Evolutionary conservation across 2,329 filamentous ascomycete species (phyloP).

Genomic region (Allantophomopsis cytisporea): DNA sequence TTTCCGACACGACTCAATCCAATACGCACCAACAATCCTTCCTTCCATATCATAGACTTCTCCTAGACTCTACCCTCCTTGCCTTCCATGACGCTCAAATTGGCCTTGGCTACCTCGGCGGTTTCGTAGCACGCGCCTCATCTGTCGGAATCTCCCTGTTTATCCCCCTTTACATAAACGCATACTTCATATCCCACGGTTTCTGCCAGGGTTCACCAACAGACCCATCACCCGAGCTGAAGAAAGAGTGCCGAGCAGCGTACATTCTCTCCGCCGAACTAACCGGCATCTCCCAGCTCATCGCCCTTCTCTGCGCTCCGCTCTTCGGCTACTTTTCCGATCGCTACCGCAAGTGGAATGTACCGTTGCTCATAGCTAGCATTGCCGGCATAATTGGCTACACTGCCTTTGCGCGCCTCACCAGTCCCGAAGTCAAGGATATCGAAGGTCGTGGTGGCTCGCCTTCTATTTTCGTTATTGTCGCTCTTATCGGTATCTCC

Average conservation of each 20-base stretch:
- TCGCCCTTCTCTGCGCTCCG: slow-evolving; percentile 75
- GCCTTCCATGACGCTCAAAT: slow-evolving; percentile 69
- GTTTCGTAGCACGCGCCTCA: slow-evolving; percentile 87
- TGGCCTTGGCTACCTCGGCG: slow-evolving; percentile 77
- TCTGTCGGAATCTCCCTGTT: slow-evolving; percentile 93
- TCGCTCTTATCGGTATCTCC: slow-evolving; percentile 72
- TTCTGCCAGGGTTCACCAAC: slow-evolving; percentile 58
- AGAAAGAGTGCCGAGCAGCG: slow-evolving; percentile 70
- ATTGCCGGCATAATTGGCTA: slow-evolving; percentile 69
- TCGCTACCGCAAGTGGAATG: slow-evolving; percentile 49
- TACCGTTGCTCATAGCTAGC: slow-evolving; percentile 61
- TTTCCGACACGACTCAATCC: slow-evolving; percentile 4
- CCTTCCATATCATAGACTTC: slow-evolving; percentile 43
- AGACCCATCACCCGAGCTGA: slow-evolving; percentile 59
- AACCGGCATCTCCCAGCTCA: slow-evolving; percentile 77
- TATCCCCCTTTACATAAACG: slow-evolving; percentile 84
- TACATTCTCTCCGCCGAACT: slow-evolving; percentile 81
- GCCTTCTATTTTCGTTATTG: slow-evolving; percentile 59
- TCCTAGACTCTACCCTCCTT: slow-evolving; percentile 50
- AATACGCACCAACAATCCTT: slow-evolving; percentile 11
- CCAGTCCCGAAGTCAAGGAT: slow-evolving; percentile 60
- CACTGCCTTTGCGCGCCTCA: slow-evolving; percentile 57
- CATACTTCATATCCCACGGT: slow-evolving; percentile 72
- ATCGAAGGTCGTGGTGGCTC: slow-evolving; percentile 52
- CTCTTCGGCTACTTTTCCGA: slow-evolving; percentile 79